Evolutionary conservation across 148 eudicot genomes (phyloP), one percentile per base, ranked within the genome.

Genomic region (Cornus kousa): DNA sequence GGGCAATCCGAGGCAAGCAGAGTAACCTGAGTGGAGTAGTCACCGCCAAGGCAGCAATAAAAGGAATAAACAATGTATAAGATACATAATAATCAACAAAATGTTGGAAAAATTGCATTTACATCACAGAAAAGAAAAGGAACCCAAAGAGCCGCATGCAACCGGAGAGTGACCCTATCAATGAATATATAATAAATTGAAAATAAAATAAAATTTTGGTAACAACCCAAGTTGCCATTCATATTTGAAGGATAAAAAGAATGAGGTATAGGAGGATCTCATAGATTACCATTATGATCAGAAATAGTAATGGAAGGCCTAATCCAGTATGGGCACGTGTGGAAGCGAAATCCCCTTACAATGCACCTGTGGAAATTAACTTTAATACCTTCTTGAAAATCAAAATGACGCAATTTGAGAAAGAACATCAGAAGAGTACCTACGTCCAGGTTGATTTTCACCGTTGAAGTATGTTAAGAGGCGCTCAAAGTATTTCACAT

Each of bases 321-420:
- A 78, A 95, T 87, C 99, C 99, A 95, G 71, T 89, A 93, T 33
- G 99, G 97, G 86, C 97, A 95, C 71, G 87, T 88, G 74, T 88
- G 97, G 71, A 95, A 91, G 78, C 97, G 89, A 80, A 93, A 95
- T 77, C 97, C 99, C 82, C 99, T 93, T 19, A 95, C 91, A 94
- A 95, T 93, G 86, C 97, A 95, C 95, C 99, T 95, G 87, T 68
- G 57, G 81, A 87, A 70, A 70, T 75, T 23, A 76, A 71, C 57
- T 65, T 85, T 72, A 82, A 79, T 75, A 75, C 57, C 80, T 70
- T 74, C 70, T 20, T 68, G 64, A 33, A 77, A 67, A 59, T 46
- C 74, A 39, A 60, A 75, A 57, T 62, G 72, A 46, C 79, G 20
- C 62, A 70, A 76, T 75, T 70, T 66, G 72, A 39, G 67, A 80